Base-by-base conservation (phyloP, 345 rosid species). In the Pistacia atlantica region DNA sequence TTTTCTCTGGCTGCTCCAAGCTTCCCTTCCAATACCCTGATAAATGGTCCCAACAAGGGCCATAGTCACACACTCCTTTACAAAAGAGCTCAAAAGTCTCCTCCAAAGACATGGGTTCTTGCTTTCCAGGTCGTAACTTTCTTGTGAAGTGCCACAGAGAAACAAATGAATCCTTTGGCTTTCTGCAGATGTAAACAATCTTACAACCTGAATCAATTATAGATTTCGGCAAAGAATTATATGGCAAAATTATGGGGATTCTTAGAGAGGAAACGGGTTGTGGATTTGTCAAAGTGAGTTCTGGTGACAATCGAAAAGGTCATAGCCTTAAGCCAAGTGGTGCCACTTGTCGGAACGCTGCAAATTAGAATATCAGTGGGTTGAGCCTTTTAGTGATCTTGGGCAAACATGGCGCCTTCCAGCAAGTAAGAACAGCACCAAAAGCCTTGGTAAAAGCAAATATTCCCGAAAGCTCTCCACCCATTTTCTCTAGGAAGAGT, bases 291-390 rank as follows among this genome's bases (percentile, higher is more conserved):
- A 54, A 48, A 73, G 0, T 31, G 45, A 4, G 45, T 31, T 58
- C 81, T n/a, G 5, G 77, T 78, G 3, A n/a, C 74, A 5, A 67
- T 78, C 20, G 69, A 57, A 31, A 78, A 72, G 4, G 72, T 65
- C 10, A 78, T 46, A 61, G 81, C 51, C 65, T 57, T 72, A 9
- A 78, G 67, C 81, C 81, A 78, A 20, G 73, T 60, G 20, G 69
- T 20, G 33, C 81, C 77, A 0, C 60, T 31, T 58, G 67, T 73
- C 28, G 65, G 51, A 10, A 72, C 2, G n/a, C 68, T 67, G 52
- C 77, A 65, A 8, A 73, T 7, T n/a, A 78, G 14, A 56, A 78
- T 59, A 18, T 78, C 67, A 0, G 2, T 6, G 2, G 80, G 45
- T 63, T 54, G 69, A 51, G 75, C 65, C 35, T 71, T 48, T 58